Evolutionary conservation across 2,329 filamentous ascomycete species (phyloP).

Genomic region (Trichophyton mentagrophytes): DNA sequence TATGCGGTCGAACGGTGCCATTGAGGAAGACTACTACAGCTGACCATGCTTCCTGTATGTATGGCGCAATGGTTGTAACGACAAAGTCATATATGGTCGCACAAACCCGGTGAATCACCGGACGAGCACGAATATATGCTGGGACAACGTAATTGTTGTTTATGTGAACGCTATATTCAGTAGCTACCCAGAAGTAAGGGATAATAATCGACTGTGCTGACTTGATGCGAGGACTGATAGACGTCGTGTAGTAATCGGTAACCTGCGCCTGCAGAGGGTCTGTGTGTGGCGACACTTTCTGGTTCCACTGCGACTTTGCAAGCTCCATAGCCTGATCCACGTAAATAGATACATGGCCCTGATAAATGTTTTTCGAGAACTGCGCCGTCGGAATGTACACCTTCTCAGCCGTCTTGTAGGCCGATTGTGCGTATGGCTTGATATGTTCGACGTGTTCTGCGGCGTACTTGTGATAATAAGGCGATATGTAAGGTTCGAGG

Average conservation of each 20-base stretch:
- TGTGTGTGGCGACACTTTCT: constrained; percentile 57
- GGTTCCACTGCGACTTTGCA: constrained; percentile 40
- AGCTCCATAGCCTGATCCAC: constrained; percentile 54
- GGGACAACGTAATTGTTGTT: constrained; percentile 65
- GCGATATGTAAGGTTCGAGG: constrained; percentile 61
- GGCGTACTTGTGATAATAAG: constrained; percentile 76
- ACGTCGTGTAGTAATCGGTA: constrained; percentile 50
- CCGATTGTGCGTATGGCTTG: constrained; percentile 54
- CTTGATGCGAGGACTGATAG: constrained; percentile 61
- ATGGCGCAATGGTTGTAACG: constrained; percentile 57
- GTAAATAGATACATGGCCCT: constrained; percentile 62
- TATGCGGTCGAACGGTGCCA: constrained; percentile 64
- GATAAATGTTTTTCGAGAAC: constrained; percentile 48
- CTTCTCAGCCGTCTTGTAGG: constrained; percentile 35
- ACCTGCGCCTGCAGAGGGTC: constrained; percentile 42
- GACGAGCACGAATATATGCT: constrained; percentile 58
- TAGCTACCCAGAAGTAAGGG: constrained; percentile 61
- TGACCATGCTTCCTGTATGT: constrained; percentile 57
- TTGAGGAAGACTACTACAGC: constrained; percentile 59
- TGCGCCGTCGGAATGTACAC: constrained; percentile 57
- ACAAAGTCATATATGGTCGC: constrained; percentile 53
- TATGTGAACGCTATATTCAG: constrained; percentile 50
- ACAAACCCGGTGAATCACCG: constrained; percentile 61
- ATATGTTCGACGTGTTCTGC: constrained; percentile 67
- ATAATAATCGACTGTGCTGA: constrained; percentile 44